A percentile compares a stretch with the other conserved stretches of the same genome.
Evolutionary conservation across 2,329 filamentous ascomycete genomes (phyloP).

Genomic region (Myriosclerotinia curreyana): DNA sequence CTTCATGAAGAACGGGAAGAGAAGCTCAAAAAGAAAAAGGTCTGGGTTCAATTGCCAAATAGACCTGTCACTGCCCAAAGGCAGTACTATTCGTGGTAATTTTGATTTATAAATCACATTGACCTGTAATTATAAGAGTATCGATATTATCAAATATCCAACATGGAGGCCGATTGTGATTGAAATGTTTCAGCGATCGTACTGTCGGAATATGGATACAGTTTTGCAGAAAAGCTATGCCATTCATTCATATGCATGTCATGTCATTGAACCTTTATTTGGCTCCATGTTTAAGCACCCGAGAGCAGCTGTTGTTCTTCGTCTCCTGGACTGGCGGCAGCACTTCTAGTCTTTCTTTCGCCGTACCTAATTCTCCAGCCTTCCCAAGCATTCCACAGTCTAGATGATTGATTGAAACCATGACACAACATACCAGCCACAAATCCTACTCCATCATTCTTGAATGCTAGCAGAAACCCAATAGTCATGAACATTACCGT

Average conservation of each 20-base stretch:
- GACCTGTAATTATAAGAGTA: conserved; percentile 19
- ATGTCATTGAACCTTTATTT: background rate
- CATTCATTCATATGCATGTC: background rate
- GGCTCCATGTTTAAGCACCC: background rate
- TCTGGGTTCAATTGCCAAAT: conserved; percentile 87
- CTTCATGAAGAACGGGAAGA: conserved; percentile 73
- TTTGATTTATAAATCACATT: background rate
- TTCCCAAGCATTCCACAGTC: conserved; percentile 25
- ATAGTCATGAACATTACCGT: conserved; percentile 88
- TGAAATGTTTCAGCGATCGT: background rate
- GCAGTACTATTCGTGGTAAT: conserved; percentile 88
- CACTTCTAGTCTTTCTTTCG: conserved; percentile 21
- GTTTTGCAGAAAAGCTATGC: background rate
- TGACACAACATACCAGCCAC: conserved; percentile 77
- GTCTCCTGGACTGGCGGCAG: conserved; percentile 17
- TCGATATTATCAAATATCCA: background rate
- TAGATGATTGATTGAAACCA: conserved; percentile 53
- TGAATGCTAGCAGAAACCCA: conserved; percentile 77
- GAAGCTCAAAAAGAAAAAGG: conserved; percentile 69
- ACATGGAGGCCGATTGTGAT: background rate
- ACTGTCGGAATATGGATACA: background rate
- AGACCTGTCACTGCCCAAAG: conserved; percentile 78
- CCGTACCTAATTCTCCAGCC: conserved; percentile 20
- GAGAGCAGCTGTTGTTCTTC: conserved; percentile 24
- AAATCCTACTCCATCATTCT: conserved; percentile 88